phyloP scores from a whole-genome alignment of 176 grass and related monocot species.

The Tuctoria greenei region DNA sequence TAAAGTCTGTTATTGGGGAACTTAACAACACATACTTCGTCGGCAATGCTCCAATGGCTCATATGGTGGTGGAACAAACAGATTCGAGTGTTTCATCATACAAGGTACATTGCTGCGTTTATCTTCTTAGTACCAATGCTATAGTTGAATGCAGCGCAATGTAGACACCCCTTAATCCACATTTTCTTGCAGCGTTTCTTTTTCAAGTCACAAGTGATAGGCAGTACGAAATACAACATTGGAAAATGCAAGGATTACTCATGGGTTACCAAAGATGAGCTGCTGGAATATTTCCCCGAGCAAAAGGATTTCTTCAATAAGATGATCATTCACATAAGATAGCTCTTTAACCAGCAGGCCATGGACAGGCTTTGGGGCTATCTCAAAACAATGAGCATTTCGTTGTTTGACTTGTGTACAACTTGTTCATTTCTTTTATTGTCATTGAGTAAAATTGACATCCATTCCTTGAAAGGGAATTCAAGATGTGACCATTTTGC shows the following conservation, averaged over 20 bases:
- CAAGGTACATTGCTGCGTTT: constrained; percentile 44
- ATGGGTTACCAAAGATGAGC: constrained; percentile 91
- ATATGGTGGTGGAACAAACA: constrained; percentile 63
- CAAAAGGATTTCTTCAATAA: constrained; percentile 64
- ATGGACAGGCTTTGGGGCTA: background rate
- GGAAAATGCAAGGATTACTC: constrained; percentile 70
- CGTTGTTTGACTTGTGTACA: constrained; percentile 16
- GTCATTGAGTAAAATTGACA: background rate
- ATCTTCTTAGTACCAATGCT: background rate
- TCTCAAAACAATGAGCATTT: background rate
- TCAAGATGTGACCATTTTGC: background rate
- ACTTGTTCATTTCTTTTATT: background rate
- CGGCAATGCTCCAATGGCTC: constrained; percentile 96
- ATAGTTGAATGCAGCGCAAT: background rate
- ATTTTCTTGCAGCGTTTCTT: constrained; percentile 69
- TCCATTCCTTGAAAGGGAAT: background rate
- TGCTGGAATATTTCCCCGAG: constrained; percentile 76
- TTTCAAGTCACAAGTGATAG: constrained; percentile 96
- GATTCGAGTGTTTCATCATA: constrained; percentile 43
- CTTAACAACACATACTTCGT: constrained; percentile 93
- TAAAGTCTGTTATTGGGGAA: constrained; percentile 75
- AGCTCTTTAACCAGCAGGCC: constrained; percentile 8
- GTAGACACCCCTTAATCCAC: background rate
- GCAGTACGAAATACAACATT: constrained; percentile 51
- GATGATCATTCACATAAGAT: constrained; percentile 86